Evolutionary conservation across 805 yeast genomes (phyloP), one percentile per base, ranked within the genome.

Genomic region (Starmerella gropengiesseri): DNA sequence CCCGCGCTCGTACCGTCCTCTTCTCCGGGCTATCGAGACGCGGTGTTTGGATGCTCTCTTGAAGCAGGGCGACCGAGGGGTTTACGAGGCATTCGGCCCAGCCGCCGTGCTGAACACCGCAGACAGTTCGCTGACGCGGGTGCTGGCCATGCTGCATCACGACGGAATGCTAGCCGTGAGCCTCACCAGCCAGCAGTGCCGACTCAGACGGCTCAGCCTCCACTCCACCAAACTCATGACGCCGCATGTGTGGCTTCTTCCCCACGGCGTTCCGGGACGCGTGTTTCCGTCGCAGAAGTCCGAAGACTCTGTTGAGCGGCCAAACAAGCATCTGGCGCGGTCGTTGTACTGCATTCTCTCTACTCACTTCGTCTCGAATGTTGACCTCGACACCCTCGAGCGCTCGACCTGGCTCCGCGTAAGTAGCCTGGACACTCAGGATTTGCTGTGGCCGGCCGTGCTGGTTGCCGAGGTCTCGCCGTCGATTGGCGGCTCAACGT

Each of bases 401-500:
- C 42, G 46, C 17, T 39, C 50, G 30, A 35, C 31, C 19, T 54
- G 57, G 57, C 38, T 54, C 13, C 49, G 49, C 14, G 52, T 54
- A 3, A 41, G 42, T 23, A 31, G 43, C 22, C 17, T 35, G 13
- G 53, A 52, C 22, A 50, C 48, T 13, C 31, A 31, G 11, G 54
- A 49, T 14, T 23, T 53, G 23, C 13, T 51, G 20, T 54, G 57
- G 57, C 57, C 57, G 3, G 47, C 47, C 13, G 43, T 41, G 7
- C 43, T 51, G 13, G 46, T 45, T 4, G 28, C 48, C 18, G 45
- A 50, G 7, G 33, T 35, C 4, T 23, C 44, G 17, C 45, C 41
- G 16, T 33, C 43, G 23, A n/a, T 43, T 17, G 31, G 34, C 12
- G 39, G 31, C 16, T 6, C 31, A 7, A 4, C 37, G n/a, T 14